Evolutionary conservation across 768 basidiomycete species (phyloP).

Genomic region (Boletellus emodensis): DNA sequence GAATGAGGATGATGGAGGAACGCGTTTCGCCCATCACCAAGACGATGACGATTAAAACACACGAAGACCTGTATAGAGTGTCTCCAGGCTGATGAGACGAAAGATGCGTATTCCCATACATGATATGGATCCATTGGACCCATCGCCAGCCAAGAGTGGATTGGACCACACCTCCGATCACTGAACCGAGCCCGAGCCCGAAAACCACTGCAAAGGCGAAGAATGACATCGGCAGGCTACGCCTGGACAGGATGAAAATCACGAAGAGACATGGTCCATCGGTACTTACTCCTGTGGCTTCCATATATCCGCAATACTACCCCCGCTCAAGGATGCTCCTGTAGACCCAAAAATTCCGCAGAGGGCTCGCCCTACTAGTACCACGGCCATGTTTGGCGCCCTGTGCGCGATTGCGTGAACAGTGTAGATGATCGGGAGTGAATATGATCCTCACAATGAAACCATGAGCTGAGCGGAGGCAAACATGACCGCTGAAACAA

Average conservation of each 20-base stretch:
- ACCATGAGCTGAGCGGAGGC: constrained; percentile 46
- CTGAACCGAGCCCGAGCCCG: constrained; percentile 59
- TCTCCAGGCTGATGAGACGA: too few relatives aligned
- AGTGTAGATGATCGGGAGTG: neutral
- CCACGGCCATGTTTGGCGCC: constrained; percentile 46
- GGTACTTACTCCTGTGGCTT: constrained; percentile 48
- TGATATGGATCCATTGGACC: constrained; percentile 77
- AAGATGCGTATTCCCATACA: constrained; percentile 32
- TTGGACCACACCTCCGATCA: constrained; percentile 63
- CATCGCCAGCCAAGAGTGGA: constrained; percentile 68
- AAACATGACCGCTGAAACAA: constrained; percentile 48
- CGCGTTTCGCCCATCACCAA: constrained; percentile 70
- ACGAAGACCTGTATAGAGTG: constrained; percentile 43
- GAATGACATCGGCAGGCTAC: constrained; percentile 71
- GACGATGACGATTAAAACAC: constrained; percentile 44
- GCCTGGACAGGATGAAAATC: constrained; percentile 36
- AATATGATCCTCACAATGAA: constrained; percentile 23
- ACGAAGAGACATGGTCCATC: neutral
- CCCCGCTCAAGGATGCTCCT: constrained; percentile 63
- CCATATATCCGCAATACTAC: constrained; percentile 72
- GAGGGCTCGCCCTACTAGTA: constrained; percentile 56
- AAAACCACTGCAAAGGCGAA: constrained; percentile 59
- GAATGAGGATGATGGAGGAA: constrained; percentile 61
- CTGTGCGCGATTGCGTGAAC: constrained; percentile 16
- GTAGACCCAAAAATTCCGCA: constrained; percentile 63